Evolutionary conservation across 345 rosid genomes (phyloP).

Genomic region (Heritiera littoralis): DNA sequence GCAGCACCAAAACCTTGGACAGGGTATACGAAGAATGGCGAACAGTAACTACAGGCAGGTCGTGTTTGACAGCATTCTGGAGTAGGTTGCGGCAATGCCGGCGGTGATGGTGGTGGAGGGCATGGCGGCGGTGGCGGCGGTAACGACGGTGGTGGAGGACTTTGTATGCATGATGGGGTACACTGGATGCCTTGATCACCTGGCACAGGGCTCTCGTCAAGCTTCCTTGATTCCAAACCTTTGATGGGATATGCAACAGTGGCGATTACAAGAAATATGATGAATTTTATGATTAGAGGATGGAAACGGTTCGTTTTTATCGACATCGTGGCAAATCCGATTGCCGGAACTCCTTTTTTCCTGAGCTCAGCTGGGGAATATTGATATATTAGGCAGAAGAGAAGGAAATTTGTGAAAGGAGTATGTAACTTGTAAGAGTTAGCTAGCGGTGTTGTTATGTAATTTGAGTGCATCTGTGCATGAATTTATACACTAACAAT

Average conservation of each 20-base stretch:
- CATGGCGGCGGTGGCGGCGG: slow-evolving; percentile 31
- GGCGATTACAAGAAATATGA: slow-evolving; percentile 29
- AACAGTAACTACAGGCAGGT: slow-evolving; percentile 25
- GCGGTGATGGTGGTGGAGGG: slow-evolving; percentile 47
- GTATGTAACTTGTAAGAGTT: not conserved
- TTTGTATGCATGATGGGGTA: slow-evolving; percentile 45
- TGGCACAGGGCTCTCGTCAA: slow-evolving; percentile 34
- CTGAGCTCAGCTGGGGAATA: slow-evolving; percentile 5
- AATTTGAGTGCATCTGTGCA: slow-evolving; percentile 30
- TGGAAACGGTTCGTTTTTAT: slow-evolving; percentile 4
- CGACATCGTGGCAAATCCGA: slow-evolving; percentile 19
- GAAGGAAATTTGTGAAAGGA: not conserved
- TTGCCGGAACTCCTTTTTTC: slow-evolving; percentile 13
- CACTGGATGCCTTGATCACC: slow-evolving; percentile 44
- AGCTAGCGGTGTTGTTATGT: slow-evolving; percentile 21
- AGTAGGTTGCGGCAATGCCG: slow-evolving; percentile 51
- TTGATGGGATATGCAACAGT: slow-evolving; percentile 20
- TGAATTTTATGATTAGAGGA: not conserved
- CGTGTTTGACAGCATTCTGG: slow-evolving; percentile 49
- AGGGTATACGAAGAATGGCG: slow-evolving; percentile 48
- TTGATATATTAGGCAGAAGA: not conserved
- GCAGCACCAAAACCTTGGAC: slow-evolving; percentile 39
- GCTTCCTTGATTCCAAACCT: slow-evolving; percentile 35
- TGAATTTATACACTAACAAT: not conserved
- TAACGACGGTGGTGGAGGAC: slow-evolving; percentile 55